Evolutionary conservation across 192 early-diverging fungal genomes (phyloP), one percentile per base, ranked within the genome.

Genomic region (Martensiomyces pterosporus): DNA sequence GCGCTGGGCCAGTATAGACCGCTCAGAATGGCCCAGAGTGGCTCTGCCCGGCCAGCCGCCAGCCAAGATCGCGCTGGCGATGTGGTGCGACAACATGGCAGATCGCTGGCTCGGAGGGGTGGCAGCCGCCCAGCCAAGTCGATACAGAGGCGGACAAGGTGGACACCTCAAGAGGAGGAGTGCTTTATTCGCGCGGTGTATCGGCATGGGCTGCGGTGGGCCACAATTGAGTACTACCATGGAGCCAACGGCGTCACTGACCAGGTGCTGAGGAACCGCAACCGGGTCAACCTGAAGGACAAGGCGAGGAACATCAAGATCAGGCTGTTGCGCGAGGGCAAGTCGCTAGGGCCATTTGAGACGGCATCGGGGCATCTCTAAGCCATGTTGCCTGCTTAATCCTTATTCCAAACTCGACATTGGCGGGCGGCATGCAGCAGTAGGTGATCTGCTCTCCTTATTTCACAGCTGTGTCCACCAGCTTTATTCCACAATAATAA

Each of bases 271-370:
- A 34, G n/a, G 9, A 46, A 39, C 29, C 69, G 69, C 54, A 65
- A 43, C 12, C 49, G 63, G 13, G 37, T 23, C 33, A 47, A 73
- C 42, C 57, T 73, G 43, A 73, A 73, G 58, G 69, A 73, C 69
- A 73, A 73, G 58, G 69, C 69, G 43, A 57, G 69, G 24, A 66
- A 52, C 41, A 73, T 73, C 58, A 73, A 73, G 62, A 40, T 52
- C 6, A 56, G 58, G 14, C 49, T 73, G 47, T 23, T 57, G 36
- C 69, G 69, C 58, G 62, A 65, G 26, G 32, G 32, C 37, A 52
- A 29, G 58, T 42, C 43, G 45, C 69, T 66, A 4, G 69, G 69
- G 2, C 57, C 54, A 7, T 57, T 73, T 33, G 52, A 3, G 2
- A 0, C 32, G 1, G 69, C 55, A 10, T 42, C 52, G 1, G 63